Conservation (phyloP, 306 rosid species). For the Potentilla sterilis region DNA sequence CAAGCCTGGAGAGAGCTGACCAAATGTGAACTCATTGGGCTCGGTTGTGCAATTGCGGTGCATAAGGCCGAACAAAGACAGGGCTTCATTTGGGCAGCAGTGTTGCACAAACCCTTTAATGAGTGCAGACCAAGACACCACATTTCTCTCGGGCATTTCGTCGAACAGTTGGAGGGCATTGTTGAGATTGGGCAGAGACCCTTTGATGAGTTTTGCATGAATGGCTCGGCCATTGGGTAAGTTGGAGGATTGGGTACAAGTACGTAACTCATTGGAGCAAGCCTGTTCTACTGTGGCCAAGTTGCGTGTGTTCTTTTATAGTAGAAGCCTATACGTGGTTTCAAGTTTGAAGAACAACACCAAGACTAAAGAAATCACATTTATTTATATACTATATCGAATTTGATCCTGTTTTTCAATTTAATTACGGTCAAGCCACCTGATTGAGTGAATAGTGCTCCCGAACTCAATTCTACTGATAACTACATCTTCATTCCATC, state of each 20-base stretch:
- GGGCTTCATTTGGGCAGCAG: conserved; percentile 39
- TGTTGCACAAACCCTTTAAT: conserved; percentile 58
- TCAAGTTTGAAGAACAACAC: not conserved
- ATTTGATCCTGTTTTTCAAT: no score
- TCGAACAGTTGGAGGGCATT: conserved; percentile 64
- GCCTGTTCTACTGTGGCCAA: conserved; percentile 30
- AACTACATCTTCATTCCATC: no score
- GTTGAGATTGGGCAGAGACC: conserved; percentile 44
- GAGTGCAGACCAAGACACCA: conserved; percentile 76
- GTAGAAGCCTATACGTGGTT: conserved; percentile 12
- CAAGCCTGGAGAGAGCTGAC: no score
- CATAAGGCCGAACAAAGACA: conserved; percentile 55
- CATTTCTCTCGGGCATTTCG: no score
- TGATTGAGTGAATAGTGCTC: no score
- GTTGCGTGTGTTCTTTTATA: conserved; percentile 8
- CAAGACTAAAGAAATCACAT: not conserved
- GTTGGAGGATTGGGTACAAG: conserved; percentile 34
- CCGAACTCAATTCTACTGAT: no score
- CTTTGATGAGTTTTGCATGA: conserved; percentile 53
- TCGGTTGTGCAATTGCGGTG: conserved; percentile 12
- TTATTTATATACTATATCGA: no score
- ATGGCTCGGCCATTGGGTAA: conserved; percentile 48
- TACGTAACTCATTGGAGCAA: conserved; percentile 40
- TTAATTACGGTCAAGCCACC: no score
- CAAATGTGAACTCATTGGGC: no score